Evolutionary conservation across 768 basidiomycete genomes (phyloP).

Genomic region (Lactifluus piperatus): DNA sequence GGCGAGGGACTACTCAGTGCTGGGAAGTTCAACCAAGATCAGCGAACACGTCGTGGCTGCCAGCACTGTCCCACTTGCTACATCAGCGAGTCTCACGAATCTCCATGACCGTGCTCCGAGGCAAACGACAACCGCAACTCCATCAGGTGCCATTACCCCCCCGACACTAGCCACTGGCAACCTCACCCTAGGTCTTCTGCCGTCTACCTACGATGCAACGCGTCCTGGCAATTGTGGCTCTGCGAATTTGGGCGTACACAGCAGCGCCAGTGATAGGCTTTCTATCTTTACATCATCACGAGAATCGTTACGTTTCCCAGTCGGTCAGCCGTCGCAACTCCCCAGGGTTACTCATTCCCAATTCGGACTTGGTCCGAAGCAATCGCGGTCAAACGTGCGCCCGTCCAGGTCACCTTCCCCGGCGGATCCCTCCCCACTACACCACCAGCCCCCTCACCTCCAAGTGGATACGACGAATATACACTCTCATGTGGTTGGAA

Average conservation of each 20-base stretch:
- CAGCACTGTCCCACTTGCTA: neutral
- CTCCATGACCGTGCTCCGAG: neutral
- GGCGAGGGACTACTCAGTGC: neutral
- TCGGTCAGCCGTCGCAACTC: neutral
- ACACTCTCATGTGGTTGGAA: neutral
- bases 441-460: neutral
- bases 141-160: neutral
- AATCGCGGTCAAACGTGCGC: neutral
- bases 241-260: neutral
- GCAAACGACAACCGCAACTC: neutral
- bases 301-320: neutral
- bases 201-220: neutral
- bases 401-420: neutral
- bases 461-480: neutral
- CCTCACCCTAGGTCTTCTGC: neutral
- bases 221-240: neutral
- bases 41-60: conserved; percentile 4
- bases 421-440: neutral
- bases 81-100: neutral
- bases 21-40: neutral
- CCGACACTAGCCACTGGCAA: neutral
- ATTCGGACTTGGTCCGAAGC: conserved; percentile 1
- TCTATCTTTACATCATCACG: conserved; percentile 1
- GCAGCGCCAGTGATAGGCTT: conserved; percentile 5
- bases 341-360: neutral